phyloP scores from a whole-genome alignment of 305 asterid genomes.

The Fraxinus sp. region DNA sequence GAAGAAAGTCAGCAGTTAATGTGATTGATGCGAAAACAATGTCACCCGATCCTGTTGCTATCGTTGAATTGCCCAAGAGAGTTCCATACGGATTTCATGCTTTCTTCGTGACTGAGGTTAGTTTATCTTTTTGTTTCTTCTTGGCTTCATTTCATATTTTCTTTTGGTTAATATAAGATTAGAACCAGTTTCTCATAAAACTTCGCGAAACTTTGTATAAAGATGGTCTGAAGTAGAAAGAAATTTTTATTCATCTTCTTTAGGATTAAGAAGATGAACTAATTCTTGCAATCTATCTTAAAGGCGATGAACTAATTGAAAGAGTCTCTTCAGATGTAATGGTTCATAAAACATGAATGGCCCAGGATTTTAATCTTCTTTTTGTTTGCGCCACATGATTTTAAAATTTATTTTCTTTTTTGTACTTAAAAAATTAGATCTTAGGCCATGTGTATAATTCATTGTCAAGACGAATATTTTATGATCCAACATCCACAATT shows the following conservation, averaged over 20 bases:
- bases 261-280: not conserved
- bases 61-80: conserved; percentile 73
- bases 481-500: not conserved
- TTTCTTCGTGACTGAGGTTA: conserved; percentile 85
- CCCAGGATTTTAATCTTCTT: not conserved
- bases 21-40: conserved; percentile 91
- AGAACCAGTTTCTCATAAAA: not conserved
- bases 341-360: not conserved
- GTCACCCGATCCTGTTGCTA: conserved; percentile 88
- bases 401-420: not conserved
- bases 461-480: not conserved
- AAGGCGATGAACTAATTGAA: no score
- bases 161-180: not conserved
- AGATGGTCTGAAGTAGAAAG: not conserved
- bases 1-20: conserved; percentile 73
- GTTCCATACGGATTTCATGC: conserved; percentile 99
- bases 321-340: not conserved
- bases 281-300: not conserved
- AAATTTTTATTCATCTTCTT: not conserved
- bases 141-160: not conserved
- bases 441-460: not conserved
- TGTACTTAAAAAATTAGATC: not conserved
- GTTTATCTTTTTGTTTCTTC: conserved; percentile 10
- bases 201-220: not conserved
- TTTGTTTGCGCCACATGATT: not conserved